Base-by-base conservation (phyloP, 306 rosid genomes). In the Cicer chorassanicum region DNA sequence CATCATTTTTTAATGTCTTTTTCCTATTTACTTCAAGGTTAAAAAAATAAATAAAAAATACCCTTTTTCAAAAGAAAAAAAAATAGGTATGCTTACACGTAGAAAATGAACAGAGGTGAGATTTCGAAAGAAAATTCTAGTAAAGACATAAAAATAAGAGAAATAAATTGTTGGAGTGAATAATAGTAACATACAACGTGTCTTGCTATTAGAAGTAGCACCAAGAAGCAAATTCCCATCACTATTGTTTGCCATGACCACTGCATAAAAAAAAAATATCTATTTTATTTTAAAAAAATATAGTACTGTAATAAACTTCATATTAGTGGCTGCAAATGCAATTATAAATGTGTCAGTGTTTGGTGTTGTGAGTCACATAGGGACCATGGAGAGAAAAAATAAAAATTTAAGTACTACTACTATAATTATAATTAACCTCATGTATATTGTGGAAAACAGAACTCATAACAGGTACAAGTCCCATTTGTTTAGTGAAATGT, bases 191-290 rank as follows among this genome's bases (percentile, higher is more conserved):
- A 6, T 92, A 94, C 99, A 45, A 92, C 78, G 74, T 92, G 92
- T 85, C 99, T 88, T 8, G 96, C 83, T 76, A 88, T 38, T 11
- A 94, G 86, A 5, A 94, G 92, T 2, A 92, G 39, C 82, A 82
- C 70, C 79, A 94, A 80, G 89, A 94, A 94, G 91, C 94, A 90
- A 73, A 84, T 74, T 6, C 99, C 99, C 99, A 88, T 90, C 48
- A 90, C 40, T 41, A 94, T 90, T 9, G 99, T 90, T 83, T 92
- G 92, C 99, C 99, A 94, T 59, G 99, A 92, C 99, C 99, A 94
- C 99, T 94, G 95, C 88, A 82, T n/a, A 78, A 29, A 24, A 24
- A 41, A 41, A 70, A 75, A 8, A 42, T 6, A 60, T 24, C 15
- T 5, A 42, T 7, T 24, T 44, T 7, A 29, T 29, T 29, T 29